These are phyloP conservation scores for Scedosporium dehoogii DNA, from an alignment of 2,329 filamentous ascomycete species.

Conservation along the genomic window DNA sequence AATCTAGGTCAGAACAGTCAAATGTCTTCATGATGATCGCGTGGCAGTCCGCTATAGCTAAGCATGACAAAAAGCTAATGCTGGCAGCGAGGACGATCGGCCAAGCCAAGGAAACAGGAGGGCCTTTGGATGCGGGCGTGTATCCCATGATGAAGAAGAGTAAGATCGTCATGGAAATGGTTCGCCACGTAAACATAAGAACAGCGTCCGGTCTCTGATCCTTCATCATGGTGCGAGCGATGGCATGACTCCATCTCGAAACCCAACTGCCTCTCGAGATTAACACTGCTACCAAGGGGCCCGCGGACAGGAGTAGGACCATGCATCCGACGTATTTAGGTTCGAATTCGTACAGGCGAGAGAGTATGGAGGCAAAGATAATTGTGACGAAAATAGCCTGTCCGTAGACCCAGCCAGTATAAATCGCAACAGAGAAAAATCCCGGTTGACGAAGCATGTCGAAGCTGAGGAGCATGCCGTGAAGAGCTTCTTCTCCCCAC, in stretches of 20 bases:
- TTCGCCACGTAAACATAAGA: slow-evolving; percentile 30
- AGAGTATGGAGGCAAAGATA: slow-evolving; percentile 62
- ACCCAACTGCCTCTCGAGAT: background rate
- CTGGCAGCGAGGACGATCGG: slow-evolving; percentile 57
- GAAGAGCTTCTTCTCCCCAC: slow-evolving; percentile 69
- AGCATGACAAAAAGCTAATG: slow-evolving; percentile 60
- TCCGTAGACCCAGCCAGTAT: slow-evolving; percentile 69
- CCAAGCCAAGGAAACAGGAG: slow-evolving; percentile 47
- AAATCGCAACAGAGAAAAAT: slow-evolving; percentile 62
- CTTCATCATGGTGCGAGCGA: background rate
- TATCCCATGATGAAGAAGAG: slow-evolving; percentile 60
- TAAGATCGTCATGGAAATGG: slow-evolving; percentile 56
- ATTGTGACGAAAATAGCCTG: slow-evolving; percentile 65
- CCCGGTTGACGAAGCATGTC: slow-evolving; percentile 68
- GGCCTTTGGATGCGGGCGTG: slow-evolving; percentile 55
- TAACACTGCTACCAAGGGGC: background rate
- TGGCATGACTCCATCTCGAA: background rate
- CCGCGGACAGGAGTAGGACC: background rate
- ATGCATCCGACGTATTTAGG: background rate
- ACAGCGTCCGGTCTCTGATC: slow-evolving; percentile 16
- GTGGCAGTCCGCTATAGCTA: slow-evolving; percentile 67
- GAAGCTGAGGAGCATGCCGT: slow-evolving; percentile 54
- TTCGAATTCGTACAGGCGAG: slow-evolving; percentile 48
- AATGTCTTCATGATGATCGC: slow-evolving; percentile 73
- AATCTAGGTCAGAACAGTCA: slow-evolving; percentile 70